Conservation (phyloP, 108 stramenopile genomes). For the Licmophora abbreviata region DNA sequence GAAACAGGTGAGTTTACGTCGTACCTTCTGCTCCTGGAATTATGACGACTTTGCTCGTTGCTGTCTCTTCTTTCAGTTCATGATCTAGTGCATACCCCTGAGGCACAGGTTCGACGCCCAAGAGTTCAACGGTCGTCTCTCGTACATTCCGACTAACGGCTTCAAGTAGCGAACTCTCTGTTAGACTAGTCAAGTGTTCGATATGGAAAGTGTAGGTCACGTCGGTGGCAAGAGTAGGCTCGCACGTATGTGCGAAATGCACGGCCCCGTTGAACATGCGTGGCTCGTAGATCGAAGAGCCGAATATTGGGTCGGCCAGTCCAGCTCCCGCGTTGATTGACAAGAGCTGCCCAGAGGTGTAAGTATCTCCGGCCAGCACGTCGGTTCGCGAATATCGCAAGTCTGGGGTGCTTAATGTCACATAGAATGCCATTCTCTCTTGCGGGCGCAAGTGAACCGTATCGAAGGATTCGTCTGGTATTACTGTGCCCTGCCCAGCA, state of each 20-base stretch:
- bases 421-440: slow-evolving; percentile 6
- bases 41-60: too few species aligned
- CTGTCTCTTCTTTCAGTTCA: slow-evolving; percentile 1
- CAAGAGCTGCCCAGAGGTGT: neutral
- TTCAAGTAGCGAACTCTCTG: neutral
- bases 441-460: neutral
- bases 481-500: neutral
- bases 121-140: neutral
- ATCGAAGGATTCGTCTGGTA: slow-evolving; percentile 4
- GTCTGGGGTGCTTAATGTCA: neutral
- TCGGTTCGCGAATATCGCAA: neutral
- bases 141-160: neutral
- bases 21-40: too few species aligned
- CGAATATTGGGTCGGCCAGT: neutral
- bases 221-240: neutral
- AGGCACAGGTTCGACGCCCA: neutral
- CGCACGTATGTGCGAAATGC: neutral
- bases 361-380: neutral
- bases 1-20: too few species aligned
- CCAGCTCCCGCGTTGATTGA: slow-evolving; percentile 5
- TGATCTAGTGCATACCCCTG: neutral
- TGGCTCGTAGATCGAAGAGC: neutral
- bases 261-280: slow-evolving; percentile 5
- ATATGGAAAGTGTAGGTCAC: slow-evolving; percentile 2
- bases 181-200: neutral